Conservation (phyloP, 768 basidiomycete genomes). For the Cytidiella melzeri region DNA sequence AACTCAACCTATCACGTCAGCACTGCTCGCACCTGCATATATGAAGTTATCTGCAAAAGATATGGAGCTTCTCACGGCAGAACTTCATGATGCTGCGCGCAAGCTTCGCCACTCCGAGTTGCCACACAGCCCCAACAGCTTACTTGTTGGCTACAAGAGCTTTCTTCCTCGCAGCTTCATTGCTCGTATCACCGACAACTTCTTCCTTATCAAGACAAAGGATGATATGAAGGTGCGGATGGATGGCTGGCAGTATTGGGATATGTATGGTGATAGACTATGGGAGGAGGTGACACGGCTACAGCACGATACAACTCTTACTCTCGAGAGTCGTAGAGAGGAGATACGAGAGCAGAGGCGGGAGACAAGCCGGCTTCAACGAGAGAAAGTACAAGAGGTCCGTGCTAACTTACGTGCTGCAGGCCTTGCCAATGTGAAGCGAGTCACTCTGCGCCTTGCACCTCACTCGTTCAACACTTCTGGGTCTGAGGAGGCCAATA, state of each 20-base stretch:
- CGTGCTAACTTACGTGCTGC: background rate
- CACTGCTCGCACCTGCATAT: no score
- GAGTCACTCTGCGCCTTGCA: background rate
- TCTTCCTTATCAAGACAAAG: background rate
- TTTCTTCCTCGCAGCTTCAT: background rate
- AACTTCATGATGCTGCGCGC: background rate
- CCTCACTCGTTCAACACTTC: background rate
- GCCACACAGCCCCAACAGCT: background rate
- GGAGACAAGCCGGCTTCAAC: no score
- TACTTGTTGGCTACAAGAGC: background rate
- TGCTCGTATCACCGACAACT: no score
- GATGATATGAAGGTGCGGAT: background rate
- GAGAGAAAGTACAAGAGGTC: background rate
- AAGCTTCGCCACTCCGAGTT: background rate
- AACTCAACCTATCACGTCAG: no score
- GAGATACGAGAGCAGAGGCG: background rate
- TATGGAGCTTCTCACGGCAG: background rate
- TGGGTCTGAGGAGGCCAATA: no score
- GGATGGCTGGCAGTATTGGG: constrained; percentile 1
- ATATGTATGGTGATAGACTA: background rate
- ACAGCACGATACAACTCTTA: background rate
- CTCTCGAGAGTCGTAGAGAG: background rate
- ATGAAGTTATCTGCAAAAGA: constrained; percentile 1
- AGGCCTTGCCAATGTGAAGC: background rate
- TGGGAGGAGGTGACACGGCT: background rate